Conservation (phyloP, 495 filamentous ascomycete species). For the Lasiosphaeriaceae sp. region DNA sequence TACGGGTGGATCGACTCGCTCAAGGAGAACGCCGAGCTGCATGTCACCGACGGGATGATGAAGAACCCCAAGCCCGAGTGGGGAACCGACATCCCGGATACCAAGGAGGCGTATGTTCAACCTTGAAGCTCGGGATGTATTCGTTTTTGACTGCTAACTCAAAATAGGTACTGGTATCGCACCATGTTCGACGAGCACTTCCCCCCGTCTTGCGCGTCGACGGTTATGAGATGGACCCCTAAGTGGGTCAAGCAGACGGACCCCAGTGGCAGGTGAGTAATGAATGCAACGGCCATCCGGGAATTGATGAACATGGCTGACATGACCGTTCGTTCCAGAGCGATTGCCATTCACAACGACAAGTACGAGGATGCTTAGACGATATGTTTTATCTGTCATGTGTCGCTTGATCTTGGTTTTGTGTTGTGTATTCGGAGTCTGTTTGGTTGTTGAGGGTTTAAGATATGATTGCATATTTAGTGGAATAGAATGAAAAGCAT, state of each 20-base stretch:
- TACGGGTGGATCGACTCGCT: conserved; percentile 98
- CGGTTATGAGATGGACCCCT: conserved; percentile 96
- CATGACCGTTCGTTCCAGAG: conserved; percentile 40
- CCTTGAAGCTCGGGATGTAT: background rate
- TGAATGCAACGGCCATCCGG: background rate
- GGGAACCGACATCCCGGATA: conserved; percentile 85
- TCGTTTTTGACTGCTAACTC: background rate
- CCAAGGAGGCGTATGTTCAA: conserved; percentile 81
- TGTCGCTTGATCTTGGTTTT: background rate
- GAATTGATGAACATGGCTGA: conserved; percentile 3
- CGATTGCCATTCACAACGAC: conserved; percentile 64
- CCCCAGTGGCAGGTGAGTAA: conserved; percentile 80
- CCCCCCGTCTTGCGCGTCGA: conserved; percentile 82
- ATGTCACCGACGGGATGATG: conserved; percentile 94
- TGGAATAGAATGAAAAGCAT: background rate
- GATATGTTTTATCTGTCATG: background rate
- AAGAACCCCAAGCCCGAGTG: conserved; percentile 94
- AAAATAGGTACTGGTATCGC: conserved; percentile 84
- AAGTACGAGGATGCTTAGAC: conserved; percentile 53
- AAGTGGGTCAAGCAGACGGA: conserved; percentile 96
- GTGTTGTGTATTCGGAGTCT: background rate
- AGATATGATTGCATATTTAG: background rate
- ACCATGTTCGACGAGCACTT: conserved; percentile 98
- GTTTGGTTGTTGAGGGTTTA: background rate
- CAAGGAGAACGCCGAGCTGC: conserved; percentile 84